Percentiles rank a stretch among this genome's conserved stretches.
Evolutionary conservation across 148 eudicot genomes (phyloP).

Genomic region (Euryodendron excelsum): DNA sequence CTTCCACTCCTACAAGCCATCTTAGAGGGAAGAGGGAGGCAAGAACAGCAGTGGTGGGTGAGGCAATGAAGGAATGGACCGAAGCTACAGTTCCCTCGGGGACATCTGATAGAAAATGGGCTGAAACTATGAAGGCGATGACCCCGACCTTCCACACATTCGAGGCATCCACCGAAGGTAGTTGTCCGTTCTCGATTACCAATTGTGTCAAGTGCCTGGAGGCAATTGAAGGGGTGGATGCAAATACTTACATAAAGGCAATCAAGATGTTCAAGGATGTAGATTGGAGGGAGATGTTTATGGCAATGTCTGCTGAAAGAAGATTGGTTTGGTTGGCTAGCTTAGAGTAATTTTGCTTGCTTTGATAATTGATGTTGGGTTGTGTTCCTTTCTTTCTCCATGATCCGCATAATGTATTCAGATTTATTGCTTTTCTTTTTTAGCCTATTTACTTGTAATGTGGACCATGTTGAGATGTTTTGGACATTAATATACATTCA

Average conservation of each 20-base stretch:
- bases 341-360: slow-evolving; percentile 16
- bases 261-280: slow-evolving; percentile 34
- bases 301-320: slow-evolving; percentile 34
- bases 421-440: neutral
- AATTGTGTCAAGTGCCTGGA: slow-evolving; percentile 32
- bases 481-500: neutral
- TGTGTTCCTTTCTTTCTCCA: too few species aligned
- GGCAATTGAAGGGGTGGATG: slow-evolving; percentile 29
- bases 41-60: neutral
- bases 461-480: neutral
- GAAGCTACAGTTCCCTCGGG: slow-evolving; percentile 17
- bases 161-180: slow-evolving; percentile 1
- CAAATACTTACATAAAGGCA: slow-evolving; percentile 27
- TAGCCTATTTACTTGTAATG: neutral
- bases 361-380: neutral
- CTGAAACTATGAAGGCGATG: slow-evolving; percentile 3
- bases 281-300: slow-evolving; percentile 34
- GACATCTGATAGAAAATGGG: slow-evolving; percentile 5
- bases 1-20: slow-evolving; percentile 21
- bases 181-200: slow-evolving; percentile 28
- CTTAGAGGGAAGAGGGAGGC: slow-evolving; percentile 13
- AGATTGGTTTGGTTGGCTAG: slow-evolving; percentile 34
- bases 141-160: slow-evolving; percentile 11
- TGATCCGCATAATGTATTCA: too few species aligned
- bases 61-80: slow-evolving; percentile 7